Evolutionary conservation across 2,329 filamentous ascomycete species (phyloP), one percentile per base, ranked within the genome.

Genomic region (Orbilia blumenaviensis): DNA sequence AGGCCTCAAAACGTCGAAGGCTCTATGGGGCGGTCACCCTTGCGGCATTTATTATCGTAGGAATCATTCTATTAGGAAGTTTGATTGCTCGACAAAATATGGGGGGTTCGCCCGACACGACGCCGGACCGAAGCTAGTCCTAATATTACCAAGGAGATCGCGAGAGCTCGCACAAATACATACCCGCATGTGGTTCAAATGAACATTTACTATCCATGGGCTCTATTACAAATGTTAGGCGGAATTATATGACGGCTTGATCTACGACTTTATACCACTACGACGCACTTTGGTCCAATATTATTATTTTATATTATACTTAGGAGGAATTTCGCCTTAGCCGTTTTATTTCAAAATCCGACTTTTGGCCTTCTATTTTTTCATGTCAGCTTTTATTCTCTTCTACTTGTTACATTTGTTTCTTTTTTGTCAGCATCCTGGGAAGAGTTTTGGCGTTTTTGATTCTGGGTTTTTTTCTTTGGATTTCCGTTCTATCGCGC

Each of bases 21-120:
- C 18, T 76, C 14, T 76, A 68, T 21, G 72, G 64, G 10, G 72
- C 64, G 5, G 56, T 76, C 16, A 69, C 60, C 16, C 27, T 76
- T 21, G 64, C 48, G 4, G 58, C 58, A 10, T 29, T 76, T n/a
- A 68, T 76, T 8, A 61, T 76, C 18, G 50, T 76, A 5, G 72
- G 63, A 18, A 64, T 76, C 16, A 52, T 76, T 14, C 72, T 76
- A 9, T 46, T 76, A 32, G 72, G 72, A 6, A 68, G 56, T 23
- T 32, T 76, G 25, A 68, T 75, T 16, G 71, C 71, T 16, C 41
- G 46, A 23, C 48, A 67, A 54, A 42, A 52, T 27, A 41, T 50
- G 48, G 36, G 46, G 21, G 14, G 38, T 16, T 23, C 46, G 23
- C n/a, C 36, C 7, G 58, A 63, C 27, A 23, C 27, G 12, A 4